These are phyloP conservation scores for Fraxinus floribunda DNA, from an alignment of 305 asterid genomes.

Conservation along the genomic window DNA sequence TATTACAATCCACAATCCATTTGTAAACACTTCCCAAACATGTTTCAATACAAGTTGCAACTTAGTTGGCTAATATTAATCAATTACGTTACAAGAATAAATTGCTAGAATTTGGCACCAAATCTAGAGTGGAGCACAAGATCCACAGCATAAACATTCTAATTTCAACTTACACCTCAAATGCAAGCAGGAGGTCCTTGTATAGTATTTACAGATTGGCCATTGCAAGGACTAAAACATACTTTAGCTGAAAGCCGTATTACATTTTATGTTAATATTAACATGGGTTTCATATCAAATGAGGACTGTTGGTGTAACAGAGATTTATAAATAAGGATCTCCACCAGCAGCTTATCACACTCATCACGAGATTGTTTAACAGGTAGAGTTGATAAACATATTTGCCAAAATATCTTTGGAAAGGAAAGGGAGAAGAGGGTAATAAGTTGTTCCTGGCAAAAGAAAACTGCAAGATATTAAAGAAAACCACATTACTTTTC, in stretches of 20 bases:
- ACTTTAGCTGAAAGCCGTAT: background rate
- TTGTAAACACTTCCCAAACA: background rate
- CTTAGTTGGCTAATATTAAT: background rate
- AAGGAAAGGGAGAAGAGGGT: background rate
- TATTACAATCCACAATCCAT: background rate
- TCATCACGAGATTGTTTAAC: background rate
- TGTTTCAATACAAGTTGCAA: background rate
- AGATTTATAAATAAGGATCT: background rate
- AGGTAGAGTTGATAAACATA: background rate
- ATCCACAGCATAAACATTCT: background rate
- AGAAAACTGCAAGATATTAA: background rate
- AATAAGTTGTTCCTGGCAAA: conserved; percentile 10
- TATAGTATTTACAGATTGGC: background rate
- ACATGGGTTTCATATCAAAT: background rate
- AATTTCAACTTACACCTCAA: background rate
- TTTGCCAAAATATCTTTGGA: background rate
- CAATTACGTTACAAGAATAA: background rate
- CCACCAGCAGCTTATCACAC: conserved; percentile 12
- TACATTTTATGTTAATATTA: background rate
- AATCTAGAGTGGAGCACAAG: background rate
- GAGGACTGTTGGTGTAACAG: background rate
- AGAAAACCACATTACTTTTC: conserved; percentile 66
- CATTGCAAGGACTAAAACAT: background rate
- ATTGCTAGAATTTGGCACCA: background rate
- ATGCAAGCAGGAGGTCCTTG: background rate